Base-by-base conservation (phyloP, 2,329 filamentous ascomycete genomes). In the Fusarium subtropicale region DNA sequence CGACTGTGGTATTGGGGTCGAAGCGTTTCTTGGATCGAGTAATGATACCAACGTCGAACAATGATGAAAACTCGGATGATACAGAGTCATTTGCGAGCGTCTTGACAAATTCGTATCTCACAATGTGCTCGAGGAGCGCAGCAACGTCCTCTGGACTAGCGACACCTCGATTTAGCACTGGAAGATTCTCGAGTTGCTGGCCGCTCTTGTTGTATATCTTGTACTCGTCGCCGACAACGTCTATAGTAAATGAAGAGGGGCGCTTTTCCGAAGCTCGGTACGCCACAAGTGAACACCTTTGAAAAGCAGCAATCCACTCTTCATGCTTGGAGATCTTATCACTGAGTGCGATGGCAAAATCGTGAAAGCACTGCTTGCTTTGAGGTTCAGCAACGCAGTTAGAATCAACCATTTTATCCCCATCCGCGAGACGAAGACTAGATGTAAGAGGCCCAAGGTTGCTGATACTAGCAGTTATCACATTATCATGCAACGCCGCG, bases 341-440 rank as follows among this genome's bases (percentile, higher is more conserved):
- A 3, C 30, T 20, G 2, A 60, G 18, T 0, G 34, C 24, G 5
- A 67, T n/a, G 2, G 42, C 1, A 7, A 48, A 67, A 3, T 30
- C 4, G 0, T 15, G 28, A 5, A 68, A 38, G 2, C 20, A 13
- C 2, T 5, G 28, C 8, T 36, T 50, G 1, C 31, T 53, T 22
- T 52, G 59, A 5, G 46, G 53, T 2, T 45, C 53, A 3, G 64
- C 66, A 22, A 56, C 31, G 34, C 34, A 64, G 2, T 52, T 44
- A 0, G 9, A 28, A 4, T 51, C 8, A 7, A 13, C 18, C 2
- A 41, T 28, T 0, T 6, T 4, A 2, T 4, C 10, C 11, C 44
- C 24, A 15, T 41, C 30, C 1, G 20, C 11, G 1, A 56, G 6
- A 4, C 12, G 18, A 0, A 68, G 3, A 2, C 5, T 7, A 4